These are phyloP conservation scores for Marasmius tenuissimus DNA, from an alignment of 1,284 basidiomycete species.

Conservation along the genomic window DNA sequence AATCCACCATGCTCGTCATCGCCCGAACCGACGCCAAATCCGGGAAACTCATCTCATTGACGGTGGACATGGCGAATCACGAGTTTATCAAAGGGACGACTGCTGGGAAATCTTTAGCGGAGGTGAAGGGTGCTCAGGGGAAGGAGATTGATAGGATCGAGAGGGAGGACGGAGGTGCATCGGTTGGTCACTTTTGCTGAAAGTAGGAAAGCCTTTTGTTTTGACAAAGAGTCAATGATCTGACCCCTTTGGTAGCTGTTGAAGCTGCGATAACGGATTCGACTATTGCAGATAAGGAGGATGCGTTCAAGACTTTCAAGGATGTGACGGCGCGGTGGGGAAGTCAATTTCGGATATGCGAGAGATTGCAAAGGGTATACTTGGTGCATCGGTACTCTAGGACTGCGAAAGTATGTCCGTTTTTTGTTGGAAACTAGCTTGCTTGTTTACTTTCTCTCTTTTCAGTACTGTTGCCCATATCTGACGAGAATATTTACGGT, in stretches of 20 bases:
- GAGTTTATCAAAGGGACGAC: slow-evolving; percentile 80
- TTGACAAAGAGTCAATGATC: neutral
- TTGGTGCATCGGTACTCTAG: slow-evolving; percentile 77
- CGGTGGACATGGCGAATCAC: slow-evolving; percentile 78
- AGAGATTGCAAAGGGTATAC: slow-evolving; percentile 68
- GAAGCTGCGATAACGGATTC: slow-evolving; percentile 60
- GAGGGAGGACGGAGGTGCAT: slow-evolving; percentile 71
- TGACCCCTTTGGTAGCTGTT: slow-evolving; percentile 50
- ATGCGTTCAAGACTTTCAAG: slow-evolving; percentile 55
- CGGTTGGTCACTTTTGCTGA: slow-evolving; percentile 82
- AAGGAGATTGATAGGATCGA: slow-evolving; percentile 78
- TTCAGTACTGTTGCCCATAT: slow-evolving; percentile 88
- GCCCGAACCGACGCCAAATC: slow-evolving; percentile 90
- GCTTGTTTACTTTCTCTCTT: slow-evolving; percentile 1
- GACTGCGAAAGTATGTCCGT: slow-evolving; percentile 80
- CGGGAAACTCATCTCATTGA: slow-evolving; percentile 84
- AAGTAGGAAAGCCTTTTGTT: slow-evolving; percentile 56
- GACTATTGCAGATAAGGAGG: slow-evolving; percentile 84
- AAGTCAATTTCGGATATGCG: slow-evolving; percentile 79
- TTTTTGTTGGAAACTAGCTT: slow-evolving; percentile 1
- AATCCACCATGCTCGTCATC: slow-evolving; percentile 93
- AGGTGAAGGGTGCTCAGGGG: slow-evolving; percentile 68
- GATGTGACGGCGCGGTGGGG: slow-evolving; percentile 55
- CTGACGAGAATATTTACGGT: slow-evolving; percentile 84
- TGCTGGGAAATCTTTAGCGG: slow-evolving; percentile 64